Conservation (phyloP, 306 rosid species). For the Pyrus betulifolia region DNA sequence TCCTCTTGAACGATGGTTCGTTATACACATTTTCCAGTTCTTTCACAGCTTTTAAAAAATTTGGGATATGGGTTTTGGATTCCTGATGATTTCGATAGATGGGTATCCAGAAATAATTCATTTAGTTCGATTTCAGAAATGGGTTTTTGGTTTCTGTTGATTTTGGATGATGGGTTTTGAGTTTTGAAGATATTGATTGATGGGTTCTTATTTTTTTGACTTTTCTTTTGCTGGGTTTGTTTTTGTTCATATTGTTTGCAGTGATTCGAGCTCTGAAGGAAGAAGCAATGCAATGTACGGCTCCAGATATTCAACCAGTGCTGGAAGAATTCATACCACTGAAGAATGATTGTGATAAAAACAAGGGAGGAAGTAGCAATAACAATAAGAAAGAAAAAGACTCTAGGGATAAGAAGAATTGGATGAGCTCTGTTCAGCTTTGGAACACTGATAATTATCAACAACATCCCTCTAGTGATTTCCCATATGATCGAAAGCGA, state of each 20-base stretch:
- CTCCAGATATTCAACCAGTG: conserved; percentile 40
- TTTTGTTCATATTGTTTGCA: conserved; percentile 12
- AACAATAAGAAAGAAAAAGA: conserved; percentile 34
- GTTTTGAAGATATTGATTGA: conserved; percentile 1
- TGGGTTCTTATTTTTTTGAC: not conserved
- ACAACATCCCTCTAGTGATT: conserved; percentile 3
- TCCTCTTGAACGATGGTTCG: conserved; percentile 74
- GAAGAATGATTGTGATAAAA: conserved; percentile 48
- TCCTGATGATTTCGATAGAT: not conserved
- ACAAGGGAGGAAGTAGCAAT: conserved; percentile 16
- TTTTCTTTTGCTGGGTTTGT: not conserved
- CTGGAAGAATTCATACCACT: conserved; percentile 74
- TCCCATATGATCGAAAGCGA: conserved; percentile 26
- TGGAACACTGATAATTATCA: conserved; percentile 46
- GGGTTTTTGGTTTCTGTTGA: not conserved
- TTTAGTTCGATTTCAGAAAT: not conserved
- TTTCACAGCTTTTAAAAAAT: not conserved
- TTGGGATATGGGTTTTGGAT: not conserved
- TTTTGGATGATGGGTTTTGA: not conserved
- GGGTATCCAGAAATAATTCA: not conserved
- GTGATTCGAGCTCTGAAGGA: conserved; percentile 59
- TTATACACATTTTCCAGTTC: not conserved
- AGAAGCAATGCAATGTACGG: conserved; percentile 44
- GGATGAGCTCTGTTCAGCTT: conserved; percentile 98
- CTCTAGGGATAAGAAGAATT: conserved; percentile 72